phyloP scores from a whole-genome alignment of 2,329 filamentous ascomycete genomes.

The Talaromyces sp. region DNA sequence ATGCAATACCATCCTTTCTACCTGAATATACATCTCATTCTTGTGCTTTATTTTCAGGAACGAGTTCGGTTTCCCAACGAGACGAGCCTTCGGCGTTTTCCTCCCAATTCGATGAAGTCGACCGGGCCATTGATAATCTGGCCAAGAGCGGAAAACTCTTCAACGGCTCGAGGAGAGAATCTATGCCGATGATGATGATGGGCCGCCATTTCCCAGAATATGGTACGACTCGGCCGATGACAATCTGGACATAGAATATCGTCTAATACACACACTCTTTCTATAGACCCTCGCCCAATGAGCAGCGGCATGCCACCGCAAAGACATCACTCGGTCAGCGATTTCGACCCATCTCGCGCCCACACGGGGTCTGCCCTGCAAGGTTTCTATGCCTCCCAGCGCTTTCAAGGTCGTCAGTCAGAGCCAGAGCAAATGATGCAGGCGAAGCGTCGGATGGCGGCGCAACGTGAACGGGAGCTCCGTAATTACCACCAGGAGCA shows the following conservation, averaged over 20 bases:
- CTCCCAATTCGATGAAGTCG: constrained; percentile 92
- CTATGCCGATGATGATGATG: constrained; percentile 60
- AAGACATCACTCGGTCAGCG: constrained; percentile 78
- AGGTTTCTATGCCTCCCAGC: constrained; percentile 89
- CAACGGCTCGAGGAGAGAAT: constrained; percentile 70
- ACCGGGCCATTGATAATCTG: constrained; percentile 90
- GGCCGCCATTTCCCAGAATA: constrained; percentile 54
- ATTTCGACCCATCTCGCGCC: constrained; percentile 71
- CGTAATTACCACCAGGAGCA: constrained; percentile 99
- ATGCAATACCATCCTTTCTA: not conserved
- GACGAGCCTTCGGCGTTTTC: constrained; percentile 75
- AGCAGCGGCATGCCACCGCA: constrained; percentile 52
- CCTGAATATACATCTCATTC: not conserved
- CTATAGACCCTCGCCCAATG: constrained; percentile 65
- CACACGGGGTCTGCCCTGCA: constrained; percentile 75
- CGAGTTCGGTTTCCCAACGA: constrained; percentile 62
- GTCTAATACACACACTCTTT: constrained; percentile 15
- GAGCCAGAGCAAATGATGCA: constrained; percentile 99
- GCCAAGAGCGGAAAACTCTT: constrained; percentile 96
- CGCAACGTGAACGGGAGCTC: constrained; percentile 96
- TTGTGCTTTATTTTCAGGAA: constrained; percentile 46
- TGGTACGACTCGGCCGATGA: constrained; percentile 43
- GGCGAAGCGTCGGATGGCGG: constrained; percentile 98
- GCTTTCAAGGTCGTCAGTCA: constrained; percentile 79
- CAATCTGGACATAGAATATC: not conserved